Evolutionary conservation across 495 filamentous ascomycete genomes (phyloP).

Genomic region (Clavariopsis aquatica): DNA sequence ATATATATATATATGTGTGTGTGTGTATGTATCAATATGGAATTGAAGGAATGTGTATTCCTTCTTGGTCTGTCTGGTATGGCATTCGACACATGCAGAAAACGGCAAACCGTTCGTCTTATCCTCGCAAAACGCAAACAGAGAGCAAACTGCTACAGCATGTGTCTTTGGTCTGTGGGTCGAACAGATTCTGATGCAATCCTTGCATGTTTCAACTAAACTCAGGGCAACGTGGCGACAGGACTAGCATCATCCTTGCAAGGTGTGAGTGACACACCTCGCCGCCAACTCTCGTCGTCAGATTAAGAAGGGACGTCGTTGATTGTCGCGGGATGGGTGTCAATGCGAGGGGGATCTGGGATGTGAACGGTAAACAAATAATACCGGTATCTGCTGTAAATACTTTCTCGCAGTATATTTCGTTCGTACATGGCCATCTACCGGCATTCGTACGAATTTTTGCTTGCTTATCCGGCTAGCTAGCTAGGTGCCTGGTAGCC

Average conservation of each 20-base stretch:
- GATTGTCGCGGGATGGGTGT: background rate
- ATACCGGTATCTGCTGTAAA: background rate
- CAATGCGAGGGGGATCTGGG: background rate
- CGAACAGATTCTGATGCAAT: background rate
- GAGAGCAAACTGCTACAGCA: background rate
- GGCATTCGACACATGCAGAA: too few species aligned
- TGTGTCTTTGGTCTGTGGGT: background rate
- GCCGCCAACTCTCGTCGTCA: background rate
- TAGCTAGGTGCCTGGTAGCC: conserved; percentile 39
- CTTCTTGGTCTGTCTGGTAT: too few species aligned
- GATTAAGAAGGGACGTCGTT: background rate
- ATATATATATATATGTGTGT: too few species aligned
- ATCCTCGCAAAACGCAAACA: background rate
- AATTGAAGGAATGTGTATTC: too few species aligned
- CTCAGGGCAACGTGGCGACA: conserved; percentile 11
- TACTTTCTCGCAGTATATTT: background rate
- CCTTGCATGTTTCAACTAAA: background rate
- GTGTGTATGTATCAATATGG: too few species aligned
- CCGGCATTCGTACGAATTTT: background rate
- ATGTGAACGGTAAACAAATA: too few species aligned
- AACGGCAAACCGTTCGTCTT: too few species aligned
- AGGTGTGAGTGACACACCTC: background rate
- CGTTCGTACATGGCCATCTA: background rate
- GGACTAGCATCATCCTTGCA: conserved; percentile 16
- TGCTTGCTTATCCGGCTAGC: background rate